Base-by-base conservation (phyloP, 805 yeast species). In the Candida koratica region DNA sequence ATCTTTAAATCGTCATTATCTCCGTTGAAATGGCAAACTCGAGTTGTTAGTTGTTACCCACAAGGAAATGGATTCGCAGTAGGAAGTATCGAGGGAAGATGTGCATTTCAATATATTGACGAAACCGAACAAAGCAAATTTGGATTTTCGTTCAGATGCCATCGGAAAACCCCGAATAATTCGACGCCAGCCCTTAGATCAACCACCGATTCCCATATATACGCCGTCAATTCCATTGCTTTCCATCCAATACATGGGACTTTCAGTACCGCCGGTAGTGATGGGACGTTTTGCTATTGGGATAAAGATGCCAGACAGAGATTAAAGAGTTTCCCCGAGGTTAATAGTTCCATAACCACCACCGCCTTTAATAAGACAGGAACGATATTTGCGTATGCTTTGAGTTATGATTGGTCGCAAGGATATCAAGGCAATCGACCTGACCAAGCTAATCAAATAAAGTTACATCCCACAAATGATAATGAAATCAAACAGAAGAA, bases 371-470 rank as follows among this genome's bases (percentile, higher is more conserved):
- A 87, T 63, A 71, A 85, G 45, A 79, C 70, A 32, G 98, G 98
- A 36, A 59, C 78, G 20, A 77, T 93, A 8, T 80, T 84, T 58
- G 97, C 97, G 3, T 87, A 93, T 54, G 96, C 97, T 2, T 56
- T 86, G 42, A 79, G 95, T 44, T 90, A 93, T 61, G 98, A 93
- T 57, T 93, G 98, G 98, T 75, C 87, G 40, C 88, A 88, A 55
- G 95, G 94, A n/a, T 73, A 83, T 58, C 79, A 73, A 55, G 82
- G 72, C 50, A 87, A 85, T 64, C 74, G 80, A 28, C 83, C 78
- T 3, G 87, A 81, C 46, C 77, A 77, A 51, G 87, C 93, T 13
- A 84, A 76, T 45, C 68, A 76, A 37, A 77, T 93, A 43, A 82
- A 84, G 60, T 66, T 93, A 34, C 98, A 93, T 60, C 80, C 89